Evolutionary conservation across 2,329 filamentous ascomycete genomes (phyloP).

Genomic region (Intubia oerlemansii): DNA sequence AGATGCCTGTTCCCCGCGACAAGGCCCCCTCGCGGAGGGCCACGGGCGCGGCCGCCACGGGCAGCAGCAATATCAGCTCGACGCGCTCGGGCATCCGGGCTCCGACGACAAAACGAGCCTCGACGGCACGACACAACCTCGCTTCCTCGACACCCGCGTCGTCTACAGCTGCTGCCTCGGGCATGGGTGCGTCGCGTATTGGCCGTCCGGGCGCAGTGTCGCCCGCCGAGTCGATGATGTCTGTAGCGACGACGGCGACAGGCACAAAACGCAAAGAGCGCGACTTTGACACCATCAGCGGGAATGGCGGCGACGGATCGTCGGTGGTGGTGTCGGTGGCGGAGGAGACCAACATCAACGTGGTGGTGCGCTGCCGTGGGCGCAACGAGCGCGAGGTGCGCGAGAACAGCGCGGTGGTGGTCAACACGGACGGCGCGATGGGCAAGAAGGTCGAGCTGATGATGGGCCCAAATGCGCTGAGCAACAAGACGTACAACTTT

Average conservation of each 20-base stretch:
- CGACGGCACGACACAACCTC: constrained; percentile 8
- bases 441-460: constrained; percentile 67
- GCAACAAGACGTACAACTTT: constrained; percentile 92
- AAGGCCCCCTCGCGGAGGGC: no score
- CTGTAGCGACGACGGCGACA: constrained; percentile 31
- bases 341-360: constrained; percentile 91
- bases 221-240: constrained; percentile 47
- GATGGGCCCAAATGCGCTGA: constrained; percentile 81
- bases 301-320: no score
- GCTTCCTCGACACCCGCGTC: constrained; percentile 1
- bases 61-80: no score
- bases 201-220: constrained; percentile 33
- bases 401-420: constrained; percentile 87
- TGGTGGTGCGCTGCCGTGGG: constrained; percentile 84
- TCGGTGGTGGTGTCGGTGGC: constrained; percentile 16
- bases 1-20: no score
- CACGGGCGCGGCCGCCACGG: no score
- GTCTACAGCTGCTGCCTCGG: constrained; percentile 1
- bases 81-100: constrained; percentile 11
- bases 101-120: constrained; percentile 8
- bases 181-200: no score
- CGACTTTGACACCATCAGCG: no score
- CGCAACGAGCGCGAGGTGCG: constrained; percentile 80
- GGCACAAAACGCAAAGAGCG: constrained; percentile 70
- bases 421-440: constrained; percentile 72